These are phyloP conservation scores for Chaetomium sp. DNA, from an alignment of 2,329 filamentous ascomycete genomes.

Conservation along the genomic window DNA sequence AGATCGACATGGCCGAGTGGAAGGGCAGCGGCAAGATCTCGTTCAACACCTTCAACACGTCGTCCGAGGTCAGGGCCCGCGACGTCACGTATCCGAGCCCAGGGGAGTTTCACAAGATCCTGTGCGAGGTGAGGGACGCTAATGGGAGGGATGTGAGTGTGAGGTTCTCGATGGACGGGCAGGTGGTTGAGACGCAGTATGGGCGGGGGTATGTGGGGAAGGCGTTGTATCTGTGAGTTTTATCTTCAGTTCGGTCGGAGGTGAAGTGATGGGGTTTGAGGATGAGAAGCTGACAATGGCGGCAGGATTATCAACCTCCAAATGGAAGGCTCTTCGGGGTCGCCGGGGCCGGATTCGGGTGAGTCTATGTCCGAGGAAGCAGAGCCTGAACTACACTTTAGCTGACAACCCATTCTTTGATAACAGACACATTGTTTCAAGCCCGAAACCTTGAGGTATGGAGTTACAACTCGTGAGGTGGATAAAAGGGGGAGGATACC, in stretches of 20 bases:
- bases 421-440: slow-evolving; percentile 30
- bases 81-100: slow-evolving; percentile 53
- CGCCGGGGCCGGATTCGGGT: slow-evolving; percentile 43
- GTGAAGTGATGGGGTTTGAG: neutral
- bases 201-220: slow-evolving; percentile 53
- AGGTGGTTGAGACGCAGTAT: slow-evolving; percentile 52
- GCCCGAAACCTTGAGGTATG: slow-evolving; percentile 31
- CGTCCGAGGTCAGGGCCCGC: slow-evolving; percentile 48
- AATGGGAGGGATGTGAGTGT: slow-evolving; percentile 56
- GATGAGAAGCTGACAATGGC: slow-evolving; percentile 6
- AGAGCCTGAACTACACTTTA: too few relatives aligned
- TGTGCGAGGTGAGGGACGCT: slow-evolving; percentile 52
- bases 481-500: neutral
- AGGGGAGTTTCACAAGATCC: slow-evolving; percentile 52
- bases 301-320: slow-evolving; percentile 49
- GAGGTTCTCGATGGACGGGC: slow-evolving; percentile 57
- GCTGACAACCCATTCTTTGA: neutral
- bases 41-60: slow-evolving; percentile 59
- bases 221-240: slow-evolving; percentile 47
- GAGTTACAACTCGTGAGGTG: slow-evolving; percentile 30
- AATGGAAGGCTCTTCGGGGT: slow-evolving; percentile 51
- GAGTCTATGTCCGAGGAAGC: slow-evolving; percentile 14
- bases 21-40: slow-evolving; percentile 59
- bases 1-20: slow-evolving; percentile 64
- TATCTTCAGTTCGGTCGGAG: neutral